These are phyloP conservation scores for Nepenthes mirabilis DNA, from an alignment of 148 eudicot species.

Conservation along the genomic window DNA sequence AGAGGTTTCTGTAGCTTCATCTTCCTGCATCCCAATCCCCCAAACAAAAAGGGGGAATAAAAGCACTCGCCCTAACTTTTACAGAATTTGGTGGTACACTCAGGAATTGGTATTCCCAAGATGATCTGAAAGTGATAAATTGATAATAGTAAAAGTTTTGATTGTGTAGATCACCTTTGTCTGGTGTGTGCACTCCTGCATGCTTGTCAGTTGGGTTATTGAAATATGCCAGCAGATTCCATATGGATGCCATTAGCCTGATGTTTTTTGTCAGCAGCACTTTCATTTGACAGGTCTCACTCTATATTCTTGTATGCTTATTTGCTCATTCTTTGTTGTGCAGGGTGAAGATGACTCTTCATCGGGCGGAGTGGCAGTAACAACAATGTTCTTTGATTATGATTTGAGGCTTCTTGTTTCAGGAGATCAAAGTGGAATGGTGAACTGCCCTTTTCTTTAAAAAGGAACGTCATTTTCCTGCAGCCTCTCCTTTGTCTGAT, in stretches of 20 bases:
- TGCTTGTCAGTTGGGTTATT: no score
- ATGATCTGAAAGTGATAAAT: no score
- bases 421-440: slow-evolving; percentile 93
- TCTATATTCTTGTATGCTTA: neutral
- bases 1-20: no score
- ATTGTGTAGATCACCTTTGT: no score
- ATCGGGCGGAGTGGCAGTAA: slow-evolving; percentile 45
- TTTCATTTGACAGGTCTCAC: neutral
- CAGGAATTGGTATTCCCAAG: no score
- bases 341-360: slow-evolving; percentile 64
- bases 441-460: neutral
- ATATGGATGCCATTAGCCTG: neutral
- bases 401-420: slow-evolving; percentile 46
- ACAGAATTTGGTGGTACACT: no score
- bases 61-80: no score
- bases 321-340: slow-evolving; percentile 7
- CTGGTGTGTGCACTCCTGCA: no score
- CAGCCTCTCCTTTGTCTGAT: neutral
- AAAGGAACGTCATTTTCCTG: neutral
- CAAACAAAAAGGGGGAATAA: no score
- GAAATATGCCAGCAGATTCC: no score
- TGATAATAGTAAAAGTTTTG: no score
- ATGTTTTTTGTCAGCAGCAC: neutral
- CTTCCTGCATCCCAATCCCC: no score
- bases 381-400: slow-evolving; percentile 42